phyloP scores from a whole-genome alignment of 2,329 filamentous ascomycete species.

The Phialophora macrospora region DNA sequence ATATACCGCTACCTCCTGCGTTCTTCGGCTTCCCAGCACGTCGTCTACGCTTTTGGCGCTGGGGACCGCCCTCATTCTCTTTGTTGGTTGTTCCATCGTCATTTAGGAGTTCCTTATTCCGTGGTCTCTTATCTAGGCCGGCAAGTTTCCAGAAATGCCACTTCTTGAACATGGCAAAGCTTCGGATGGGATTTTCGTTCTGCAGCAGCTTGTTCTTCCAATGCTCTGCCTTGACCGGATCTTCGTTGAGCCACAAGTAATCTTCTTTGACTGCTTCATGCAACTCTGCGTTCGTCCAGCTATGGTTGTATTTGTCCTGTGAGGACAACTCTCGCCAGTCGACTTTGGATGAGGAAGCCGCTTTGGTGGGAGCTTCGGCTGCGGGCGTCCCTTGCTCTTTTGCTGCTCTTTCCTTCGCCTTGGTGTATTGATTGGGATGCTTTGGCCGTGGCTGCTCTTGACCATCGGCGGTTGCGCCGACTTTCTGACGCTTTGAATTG shows the following conservation, averaged over 20 bases:
- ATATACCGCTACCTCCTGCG: conserved; percentile 13
- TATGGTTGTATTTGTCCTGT: conserved; percentile 24
- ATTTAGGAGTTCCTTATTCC: conserved; percentile 32
- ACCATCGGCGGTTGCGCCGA: conserved; percentile 24
- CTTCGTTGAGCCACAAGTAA: conserved; percentile 35
- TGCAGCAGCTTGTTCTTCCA: conserved; percentile 38
- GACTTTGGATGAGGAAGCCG: conserved; percentile 15
- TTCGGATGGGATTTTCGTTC: conserved; percentile 38
- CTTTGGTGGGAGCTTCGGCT: conserved; percentile 11
- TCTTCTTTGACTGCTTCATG: conserved; percentile 34
- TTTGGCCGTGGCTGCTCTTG: conserved; percentile 30
- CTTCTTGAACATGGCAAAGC: conserved; percentile 38
- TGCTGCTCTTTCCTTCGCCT: conserved; percentile 29
- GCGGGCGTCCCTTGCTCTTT: conserved; percentile 24
- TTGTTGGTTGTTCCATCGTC: conserved; percentile 10
- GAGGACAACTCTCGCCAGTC: conserved; percentile 29
- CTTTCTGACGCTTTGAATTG: conserved; percentile 33
- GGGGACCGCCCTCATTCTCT: conserved; percentile 6
- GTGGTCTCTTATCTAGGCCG: conserved; percentile 38
- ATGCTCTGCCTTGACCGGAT: conserved; percentile 32
- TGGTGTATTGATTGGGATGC: conserved; percentile 38
- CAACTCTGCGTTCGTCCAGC: conserved; percentile 39
- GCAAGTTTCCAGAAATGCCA: conserved; percentile 38
- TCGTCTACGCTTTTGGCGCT: conserved; percentile 11
- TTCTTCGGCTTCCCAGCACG: conserved; percentile 14